These are phyloP conservation scores for Aleurites moluccanus DNA, from an alignment of 441 rosid genomes.

Conservation along the genomic window DNA sequence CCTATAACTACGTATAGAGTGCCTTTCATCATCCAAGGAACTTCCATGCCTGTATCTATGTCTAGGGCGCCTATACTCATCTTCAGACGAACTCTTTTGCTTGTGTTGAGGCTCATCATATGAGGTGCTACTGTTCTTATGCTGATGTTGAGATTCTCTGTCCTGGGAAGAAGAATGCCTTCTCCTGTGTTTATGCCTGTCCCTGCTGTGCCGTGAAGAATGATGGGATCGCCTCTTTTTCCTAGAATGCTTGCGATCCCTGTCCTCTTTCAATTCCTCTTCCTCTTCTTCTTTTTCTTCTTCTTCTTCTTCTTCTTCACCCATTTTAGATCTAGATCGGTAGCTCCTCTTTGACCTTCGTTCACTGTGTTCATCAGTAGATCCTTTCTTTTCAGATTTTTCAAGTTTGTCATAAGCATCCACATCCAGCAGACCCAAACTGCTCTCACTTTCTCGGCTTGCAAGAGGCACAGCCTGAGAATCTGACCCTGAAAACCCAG, in stretches of 20 bases:
- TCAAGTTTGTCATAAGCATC: conserved; percentile 31
- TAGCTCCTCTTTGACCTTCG: conserved; percentile 67
- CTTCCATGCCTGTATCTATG: conserved; percentile 24
- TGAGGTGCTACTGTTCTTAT: conserved; percentile 35
- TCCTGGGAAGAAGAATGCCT: conserved; percentile 57
- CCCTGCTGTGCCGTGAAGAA: conserved; percentile 42
- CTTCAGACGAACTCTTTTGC: conserved; percentile 29
- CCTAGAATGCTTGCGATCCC: conserved; percentile 40
- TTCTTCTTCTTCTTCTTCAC: conserved; percentile 38
- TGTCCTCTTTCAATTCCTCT: conserved; percentile 32
- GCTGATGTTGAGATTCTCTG: conserved; percentile 38
- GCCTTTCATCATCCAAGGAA: conserved; percentile 33
- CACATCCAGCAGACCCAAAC: conserved; percentile 41
- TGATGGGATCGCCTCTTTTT: conserved; percentile 47
- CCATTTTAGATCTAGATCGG: conserved; percentile 52
- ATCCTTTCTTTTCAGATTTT: conserved; percentile 39
- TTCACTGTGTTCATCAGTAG: conserved; percentile 46
- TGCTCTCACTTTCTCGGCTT: conserved; percentile 50
- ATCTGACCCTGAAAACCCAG: conserved; percentile 47
- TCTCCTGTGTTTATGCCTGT: conserved; percentile 49
- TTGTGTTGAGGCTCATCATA: conserved; percentile 39
- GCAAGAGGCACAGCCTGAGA: conserved; percentile 25
- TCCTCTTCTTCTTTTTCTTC: conserved; percentile 35
- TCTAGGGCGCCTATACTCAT: conserved; percentile 26
- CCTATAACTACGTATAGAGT: conserved; percentile 24